phyloP scores from a whole-genome alignment of 192 early-diverging fungal species.

The Coemansia sp. region DNA sequence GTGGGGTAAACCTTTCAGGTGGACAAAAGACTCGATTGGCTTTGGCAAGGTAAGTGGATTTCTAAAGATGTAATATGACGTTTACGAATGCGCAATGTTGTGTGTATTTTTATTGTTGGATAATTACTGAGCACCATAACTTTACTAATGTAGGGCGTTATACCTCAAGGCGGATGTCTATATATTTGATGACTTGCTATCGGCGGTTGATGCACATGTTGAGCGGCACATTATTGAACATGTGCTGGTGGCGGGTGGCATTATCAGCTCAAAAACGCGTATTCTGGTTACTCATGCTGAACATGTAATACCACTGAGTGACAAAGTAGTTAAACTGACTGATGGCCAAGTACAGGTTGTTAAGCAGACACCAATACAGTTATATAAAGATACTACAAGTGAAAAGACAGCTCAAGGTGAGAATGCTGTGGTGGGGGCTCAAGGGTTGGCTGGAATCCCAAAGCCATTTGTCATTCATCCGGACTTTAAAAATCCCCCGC shows the following conservation, averaged over 20 bases:
- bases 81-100: not conserved
- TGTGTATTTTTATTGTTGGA: slow-evolving; percentile 4
- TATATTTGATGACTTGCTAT: slow-evolving; percentile 70
- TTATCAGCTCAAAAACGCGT: slow-evolving; percentile 16
- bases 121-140: not conserved
- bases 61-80: not conserved
- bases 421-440: not conserved
- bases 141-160: slow-evolving; percentile 56
- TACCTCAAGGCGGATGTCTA: slow-evolving; percentile 63
- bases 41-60: slow-evolving; percentile 50
- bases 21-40: slow-evolving; percentile 65
- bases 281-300: no score
- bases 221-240: slow-evolving; percentile 58
- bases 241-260: slow-evolving; percentile 35
- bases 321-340: no score
- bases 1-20: slow-evolving; percentile 60
- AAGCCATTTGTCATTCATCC: slow-evolving; percentile 2
- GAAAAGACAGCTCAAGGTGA: not conserved
- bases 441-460: not conserved
- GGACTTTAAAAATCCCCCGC: not conserved
- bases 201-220: slow-evolving; percentile 66
- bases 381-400: not conserved
- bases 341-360: no score
- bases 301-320: no score
- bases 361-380: slow-evolving; percentile 6